Evolutionary conservation across 805 yeast species (phyloP).

Genomic region (Yarrowia deformans): DNA sequence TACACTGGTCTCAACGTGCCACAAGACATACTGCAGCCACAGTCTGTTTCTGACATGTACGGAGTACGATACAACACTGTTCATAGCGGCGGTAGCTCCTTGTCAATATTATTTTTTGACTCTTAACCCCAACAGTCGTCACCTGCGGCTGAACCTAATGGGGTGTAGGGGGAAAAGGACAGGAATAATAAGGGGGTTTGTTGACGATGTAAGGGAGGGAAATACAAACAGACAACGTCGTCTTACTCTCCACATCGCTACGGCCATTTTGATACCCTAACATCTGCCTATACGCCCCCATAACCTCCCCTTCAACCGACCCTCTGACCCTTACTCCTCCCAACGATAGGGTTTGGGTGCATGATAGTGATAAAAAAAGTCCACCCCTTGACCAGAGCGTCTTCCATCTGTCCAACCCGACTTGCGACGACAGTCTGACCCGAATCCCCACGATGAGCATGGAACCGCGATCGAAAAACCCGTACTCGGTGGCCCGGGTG

Average conservation of each 20-base stretch:
- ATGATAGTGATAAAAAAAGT: conserved; percentile 23
- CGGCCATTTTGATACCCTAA: not conserved
- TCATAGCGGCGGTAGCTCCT: no score
- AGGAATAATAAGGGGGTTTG: not conserved
- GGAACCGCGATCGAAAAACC: conserved; percentile 38
- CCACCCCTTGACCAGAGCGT: conserved; percentile 1
- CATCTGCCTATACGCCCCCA: not conserved
- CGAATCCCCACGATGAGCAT: conserved; percentile 5
- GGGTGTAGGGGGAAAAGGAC: not conserved
- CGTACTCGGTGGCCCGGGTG: conserved; percentile 69
- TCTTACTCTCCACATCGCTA: no score
- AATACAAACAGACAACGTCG: no score
- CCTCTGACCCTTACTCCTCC: conserved; percentile 2
- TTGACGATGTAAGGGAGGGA: no score
- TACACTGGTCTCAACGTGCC: no score
- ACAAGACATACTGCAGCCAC: no score
- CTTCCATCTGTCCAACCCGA: conserved; percentile 3
- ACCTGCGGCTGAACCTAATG: conserved; percentile 16
- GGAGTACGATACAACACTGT: no score
- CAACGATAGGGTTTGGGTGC: conserved; percentile 29
- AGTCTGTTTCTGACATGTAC: no score
- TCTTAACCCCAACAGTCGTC: conserved; percentile 17
- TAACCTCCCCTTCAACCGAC: not conserved
- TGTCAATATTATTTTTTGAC: not conserved
- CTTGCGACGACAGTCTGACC: not conserved